Base-by-base conservation (phyloP, 768 basidiomycete species). In the Mycena chlorophos region DNA sequence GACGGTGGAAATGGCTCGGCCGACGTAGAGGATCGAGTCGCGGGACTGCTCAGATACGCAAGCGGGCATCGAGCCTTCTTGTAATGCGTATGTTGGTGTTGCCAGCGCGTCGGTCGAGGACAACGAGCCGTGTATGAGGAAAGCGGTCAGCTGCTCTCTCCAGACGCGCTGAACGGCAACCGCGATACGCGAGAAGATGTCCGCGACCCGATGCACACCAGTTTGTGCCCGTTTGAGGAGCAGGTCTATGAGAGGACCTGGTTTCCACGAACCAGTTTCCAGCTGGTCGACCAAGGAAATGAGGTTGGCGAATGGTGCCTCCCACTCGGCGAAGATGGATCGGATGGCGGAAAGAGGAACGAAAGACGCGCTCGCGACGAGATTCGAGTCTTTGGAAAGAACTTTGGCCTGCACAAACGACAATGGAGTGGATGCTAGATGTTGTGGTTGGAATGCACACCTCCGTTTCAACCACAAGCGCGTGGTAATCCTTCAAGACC, bases 271-370 rank as follows among this genome's bases (percentile, higher is more conserved):
- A 64, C 80, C 69, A 2, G 78, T 69, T 59, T 86, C 78, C 37
- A 94, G 71, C 38, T 84, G 79, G 10, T 85, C 77, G 52, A 91
- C 74, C 42, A 95, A 71, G 6, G 80, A 73, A 46, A 80, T 77
- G 26, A 97, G 78, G 4, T 89, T 83, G 30, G 84, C 84, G 46
- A 97, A 75, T 14, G 92, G 92, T 6, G 89, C 87, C 62, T 93
- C 90, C 94, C 94, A 97, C 69, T 84, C 83, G 5, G 89, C 82
- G 69, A 96, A 94, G 17, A 81, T 83, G 12, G 94, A 90, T 51
- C 89, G 84, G 56, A 97, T 72, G 5, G 87, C 86, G 0, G 94
- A 90, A 28, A 97, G 75, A 3, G 94, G 93, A 4, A 97, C 92
- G 66, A 89, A 94, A 3, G 88, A 87, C 8, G 85, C 85, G 54